Evolutionary conservation across 208 protist species (phyloP), one percentile per base, ranked within the genome.

Genomic region (Wallacemonas sp.): DNA sequence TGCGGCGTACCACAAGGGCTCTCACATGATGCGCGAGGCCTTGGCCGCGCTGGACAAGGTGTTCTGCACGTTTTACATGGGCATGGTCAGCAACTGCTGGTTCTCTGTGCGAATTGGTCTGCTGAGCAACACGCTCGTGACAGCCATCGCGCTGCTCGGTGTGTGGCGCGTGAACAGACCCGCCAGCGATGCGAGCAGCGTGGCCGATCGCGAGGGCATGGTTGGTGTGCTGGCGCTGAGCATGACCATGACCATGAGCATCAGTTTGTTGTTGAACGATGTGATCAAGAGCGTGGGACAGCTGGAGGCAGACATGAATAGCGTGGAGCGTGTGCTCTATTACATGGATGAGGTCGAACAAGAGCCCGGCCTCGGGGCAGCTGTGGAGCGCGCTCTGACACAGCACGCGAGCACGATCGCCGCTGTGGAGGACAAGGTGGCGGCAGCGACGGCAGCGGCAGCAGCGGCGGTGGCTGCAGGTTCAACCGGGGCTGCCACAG

Each of bases 71-170:
- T 68, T 59, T 12, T 87, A 89, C 63, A 64, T 87, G 28, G 56
- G 82, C 47, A 73, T 56, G 19, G 55, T 79, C n/a, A 61, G 53
- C 31, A 77, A 95, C 28, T 65, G 88, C 28, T 98, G 97, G 96
- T 76, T 98, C 4, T 59, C 73, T 28, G 66, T 98, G 6, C 79
- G 97, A 6, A 55, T 98, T 3, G 91, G 97, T 62, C 70, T 84
- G 22, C 27, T 98, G 19, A 93, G 90, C 45, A 84, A 66, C 38
- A 22, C 82, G 26, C 69, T 98, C 11, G 64, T 75, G n/a, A 55
- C 71, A 14, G 63, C 66, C 44, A 53, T 93, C 21, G 67, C 81
- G 3, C 38, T 81, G 14, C 24, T 67, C 3, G 56, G 68, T 31
- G 77, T 94, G n/a, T 66, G 85, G 15, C 34, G 80, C 15, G 44